Conservation (phyloP, 139 green algal genomes). For the Nannochloris sp. region DNA sequence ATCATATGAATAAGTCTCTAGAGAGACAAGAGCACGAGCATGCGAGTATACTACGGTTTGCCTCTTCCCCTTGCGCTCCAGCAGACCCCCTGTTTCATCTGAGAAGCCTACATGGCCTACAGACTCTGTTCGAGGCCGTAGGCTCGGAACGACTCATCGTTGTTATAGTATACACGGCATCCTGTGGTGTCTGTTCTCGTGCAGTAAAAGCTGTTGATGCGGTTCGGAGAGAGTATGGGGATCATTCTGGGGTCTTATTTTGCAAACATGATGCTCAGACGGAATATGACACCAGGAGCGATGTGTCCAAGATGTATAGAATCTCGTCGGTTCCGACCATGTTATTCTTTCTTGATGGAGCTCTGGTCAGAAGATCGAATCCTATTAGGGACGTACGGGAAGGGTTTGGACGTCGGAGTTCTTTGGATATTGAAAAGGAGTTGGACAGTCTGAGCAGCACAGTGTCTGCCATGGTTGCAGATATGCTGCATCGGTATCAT, state of each 20-base stretch:
- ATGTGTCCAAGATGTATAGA: constrained; percentile 22
- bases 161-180: constrained; percentile 16
- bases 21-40: constrained; percentile 25
- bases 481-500: too few species aligned
- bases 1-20: constrained; percentile 34
- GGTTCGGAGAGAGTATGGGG: constrained; percentile 7
- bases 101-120: constrained; percentile 15
- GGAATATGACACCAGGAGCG: constrained; percentile 24
- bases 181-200: constrained; percentile 26
- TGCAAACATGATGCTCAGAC: constrained; percentile 22
- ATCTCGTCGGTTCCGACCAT: constrained; percentile 21
- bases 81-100: constrained; percentile 5
- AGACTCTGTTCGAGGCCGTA: neutral
- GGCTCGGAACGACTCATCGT: constrained; percentile 4
- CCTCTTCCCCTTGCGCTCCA: too few species aligned
- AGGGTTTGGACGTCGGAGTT: neutral
- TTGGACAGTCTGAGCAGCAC: too few species aligned
- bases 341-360: constrained; percentile 34
- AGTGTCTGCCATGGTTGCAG: too few species aligned
- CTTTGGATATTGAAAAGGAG: too few species aligned
- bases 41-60: too few species aligned
- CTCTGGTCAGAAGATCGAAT: constrained; percentile 4
- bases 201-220: constrained; percentile 6
- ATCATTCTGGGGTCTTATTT: constrained; percentile 20
- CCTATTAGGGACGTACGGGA: neutral